Base-by-base conservation (phyloP, 192 early-diverging fungal species). In the Linderina pennispora region DNA sequence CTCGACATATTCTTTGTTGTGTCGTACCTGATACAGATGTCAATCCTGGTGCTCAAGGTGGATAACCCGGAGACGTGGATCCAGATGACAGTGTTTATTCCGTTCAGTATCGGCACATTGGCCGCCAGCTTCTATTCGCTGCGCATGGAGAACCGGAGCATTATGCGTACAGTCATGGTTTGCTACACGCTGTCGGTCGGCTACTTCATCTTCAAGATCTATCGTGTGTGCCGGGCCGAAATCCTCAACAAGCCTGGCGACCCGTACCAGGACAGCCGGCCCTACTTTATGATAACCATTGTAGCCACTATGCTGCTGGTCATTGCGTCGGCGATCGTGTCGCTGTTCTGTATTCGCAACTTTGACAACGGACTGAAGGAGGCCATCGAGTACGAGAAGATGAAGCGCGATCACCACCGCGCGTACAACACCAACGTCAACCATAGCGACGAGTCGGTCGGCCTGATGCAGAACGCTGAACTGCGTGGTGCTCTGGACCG, bases 21-120 rank as follows among this genome's bases (percentile, higher is more conserved):
- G 16, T 62, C 61, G 11, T 70, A 58, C 18, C 61, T 62, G 7
- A 50, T 76, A 28, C 67, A 71, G 42, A 84, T 78, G 58, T 64
- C 79, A 0, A 79, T 69, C 16, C 53, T 88, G 40, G 52, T 86
- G 8, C 62, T 85, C 13, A 58, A 65, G 35, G 45, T 37, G 16
- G 49, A 65, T 36, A 50, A 62, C 31, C 38, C 32, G 14, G 71
- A 74, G 48, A 55, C 64, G 4, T 65, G 55, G 54, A 39, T 74
- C 23, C 71, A 74, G 18, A 58, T 74, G 14, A 62, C 64, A 14
- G 64, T 74, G 15, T 62, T 58, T 15, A 58, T 66, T 15, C 53
- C 58, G 23, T 50, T 55, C 45, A 58, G 57, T 23, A 41, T 74
- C 23, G 43, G 62, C 17, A 11, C 63, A 8, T 41, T 62, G 1